A percentile compares a stretch with the other conserved stretches of the same genome.
Conservation (phyloP, 306 rosid genomes). For the Psophocarpus tetragonolobus region DNA sequence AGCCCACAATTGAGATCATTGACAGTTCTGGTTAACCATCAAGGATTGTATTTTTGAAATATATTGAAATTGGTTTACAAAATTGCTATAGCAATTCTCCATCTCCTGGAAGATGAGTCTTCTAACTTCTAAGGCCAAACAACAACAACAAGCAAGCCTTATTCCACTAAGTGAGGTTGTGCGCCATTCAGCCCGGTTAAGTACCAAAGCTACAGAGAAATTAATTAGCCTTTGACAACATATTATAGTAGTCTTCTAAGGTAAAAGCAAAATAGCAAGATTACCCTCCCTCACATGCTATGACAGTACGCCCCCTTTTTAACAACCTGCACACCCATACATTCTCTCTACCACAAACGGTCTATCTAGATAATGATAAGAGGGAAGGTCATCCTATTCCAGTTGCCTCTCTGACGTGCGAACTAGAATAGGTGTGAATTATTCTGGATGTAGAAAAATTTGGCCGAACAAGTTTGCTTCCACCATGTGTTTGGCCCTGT, state of each 20-base stretch:
- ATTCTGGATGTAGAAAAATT: neutral
- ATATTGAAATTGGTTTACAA: neutral
- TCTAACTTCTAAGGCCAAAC: too few species aligned
- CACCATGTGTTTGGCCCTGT: neutral
- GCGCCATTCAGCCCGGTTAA: too few species aligned
- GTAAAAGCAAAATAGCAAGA: neutral
- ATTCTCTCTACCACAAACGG: neutral
- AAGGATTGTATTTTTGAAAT: neutral
- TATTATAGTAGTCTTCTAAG: neutral
- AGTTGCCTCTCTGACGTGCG: neutral
- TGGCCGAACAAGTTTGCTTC: neutral
- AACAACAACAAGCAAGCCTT: too few species aligned
- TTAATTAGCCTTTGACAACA: too few species aligned
- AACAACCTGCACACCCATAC: neutral
- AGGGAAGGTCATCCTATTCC: neutral
- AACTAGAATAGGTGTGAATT: neutral
- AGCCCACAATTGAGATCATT: slow-evolving; percentile 2
- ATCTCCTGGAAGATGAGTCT: neutral
- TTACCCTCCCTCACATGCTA: neutral
- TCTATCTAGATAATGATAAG: neutral
- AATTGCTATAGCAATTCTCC: neutral
- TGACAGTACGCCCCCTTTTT: neutral
- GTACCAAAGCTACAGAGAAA: too few species aligned
- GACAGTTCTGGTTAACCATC: neutral
- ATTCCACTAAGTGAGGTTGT: too few species aligned